Evolutionary conservation across 306 rosid species (phyloP).

Genomic region (Glycine tomentella): DNA sequence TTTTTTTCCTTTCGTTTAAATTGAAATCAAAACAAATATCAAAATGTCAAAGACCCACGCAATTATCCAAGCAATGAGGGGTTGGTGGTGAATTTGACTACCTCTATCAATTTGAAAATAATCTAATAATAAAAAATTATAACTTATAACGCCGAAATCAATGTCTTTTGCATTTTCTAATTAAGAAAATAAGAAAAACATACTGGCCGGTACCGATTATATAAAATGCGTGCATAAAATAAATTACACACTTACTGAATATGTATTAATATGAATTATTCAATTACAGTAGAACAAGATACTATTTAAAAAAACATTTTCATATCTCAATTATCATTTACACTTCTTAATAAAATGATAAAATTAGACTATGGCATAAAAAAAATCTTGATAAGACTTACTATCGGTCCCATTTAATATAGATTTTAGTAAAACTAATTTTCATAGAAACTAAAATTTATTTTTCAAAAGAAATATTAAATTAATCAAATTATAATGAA

Average conservation of each 20-base stretch:
- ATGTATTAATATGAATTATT: neutral
- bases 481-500: neutral
- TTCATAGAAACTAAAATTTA: neutral
- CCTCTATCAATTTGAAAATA: neutral
- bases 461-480: neutral
- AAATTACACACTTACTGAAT: neutral
- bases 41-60: conserved; percentile 15
- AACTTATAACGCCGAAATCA: neutral
- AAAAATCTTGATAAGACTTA: neutral
- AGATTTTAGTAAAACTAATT: neutral
- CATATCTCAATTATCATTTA: neutral
- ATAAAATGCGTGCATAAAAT: neutral
- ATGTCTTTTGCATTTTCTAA: neutral
- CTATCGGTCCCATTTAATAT: neutral
- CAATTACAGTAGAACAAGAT: too few species aligned
- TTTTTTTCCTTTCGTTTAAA: neutral
- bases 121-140: neutral
- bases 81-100: conserved; percentile 12
- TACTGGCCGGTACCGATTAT: neutral
- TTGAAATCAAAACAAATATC: conserved; percentile 5
- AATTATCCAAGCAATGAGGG: conserved; percentile 3
- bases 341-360: neutral
- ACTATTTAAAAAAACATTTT: too few species aligned
- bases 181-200: neutral
- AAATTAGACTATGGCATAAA: neutral